Evolutionary conservation across 2,329 filamentous ascomycete species (phyloP).

Genomic region (Lasiodiplodia gonubiensis): DNA sequence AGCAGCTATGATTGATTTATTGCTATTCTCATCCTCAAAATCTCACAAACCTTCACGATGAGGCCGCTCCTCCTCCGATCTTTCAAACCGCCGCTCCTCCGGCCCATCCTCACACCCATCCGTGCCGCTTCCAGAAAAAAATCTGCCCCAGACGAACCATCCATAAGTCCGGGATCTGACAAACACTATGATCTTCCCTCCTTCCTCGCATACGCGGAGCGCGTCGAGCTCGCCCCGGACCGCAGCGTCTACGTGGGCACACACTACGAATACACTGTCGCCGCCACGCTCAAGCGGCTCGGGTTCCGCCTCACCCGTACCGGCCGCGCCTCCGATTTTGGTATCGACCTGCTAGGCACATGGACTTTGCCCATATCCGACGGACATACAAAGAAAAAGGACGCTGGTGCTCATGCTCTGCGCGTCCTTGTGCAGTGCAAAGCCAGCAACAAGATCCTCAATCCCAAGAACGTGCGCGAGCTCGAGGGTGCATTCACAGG

Average conservation of each 20-base stretch:
- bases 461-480: conserved; percentile 70
- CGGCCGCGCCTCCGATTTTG: conserved; percentile 70
- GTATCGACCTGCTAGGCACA: conserved; percentile 75
- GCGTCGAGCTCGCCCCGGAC: conserved; percentile 59
- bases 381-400: neutral
- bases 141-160: neutral
- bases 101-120: neutral
- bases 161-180: conserved; percentile 37
- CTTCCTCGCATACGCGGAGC: conserved; percentile 69
- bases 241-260: conserved; percentile 74
- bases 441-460: conserved; percentile 56
- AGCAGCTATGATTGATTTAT: conserved; percentile 1
- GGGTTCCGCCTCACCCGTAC: conserved; percentile 70
- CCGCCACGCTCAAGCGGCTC: conserved; percentile 60
- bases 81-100: neutral
- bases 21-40: neutral
- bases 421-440: conserved; percentile 72
- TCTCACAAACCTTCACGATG: conserved; percentile 1
- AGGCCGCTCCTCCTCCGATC: conserved; percentile 17
- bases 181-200: conserved; percentile 68
- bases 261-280: conserved; percentile 75
- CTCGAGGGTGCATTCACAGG: conserved; percentile 78
- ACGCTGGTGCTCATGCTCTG: conserved; percentile 39
- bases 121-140: neutral
- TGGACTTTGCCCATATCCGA: conserved; percentile 61